These are phyloP conservation scores for Alternaria sp. DNA, from an alignment of 2,329 filamentous ascomycete species.

Conservation along the genomic window DNA sequence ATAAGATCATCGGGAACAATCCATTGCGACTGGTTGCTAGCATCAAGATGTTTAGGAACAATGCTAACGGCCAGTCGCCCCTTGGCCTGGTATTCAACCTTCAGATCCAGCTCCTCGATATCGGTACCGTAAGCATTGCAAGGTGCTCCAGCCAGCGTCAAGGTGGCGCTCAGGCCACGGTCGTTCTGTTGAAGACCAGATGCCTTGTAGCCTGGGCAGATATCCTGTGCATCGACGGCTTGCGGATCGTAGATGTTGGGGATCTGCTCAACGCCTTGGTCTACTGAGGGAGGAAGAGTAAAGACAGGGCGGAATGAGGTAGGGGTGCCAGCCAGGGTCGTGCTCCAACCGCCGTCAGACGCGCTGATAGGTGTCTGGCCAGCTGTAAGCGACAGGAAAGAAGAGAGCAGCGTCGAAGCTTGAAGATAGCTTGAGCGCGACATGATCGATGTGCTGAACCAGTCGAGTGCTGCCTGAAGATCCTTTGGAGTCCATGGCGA, in stretches of 20 bases:
- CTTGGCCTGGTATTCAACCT: conserved; percentile 70
- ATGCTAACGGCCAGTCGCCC: conserved; percentile 76
- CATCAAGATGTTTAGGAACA: conserved; percentile 66
- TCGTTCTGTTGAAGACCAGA: conserved; percentile 55
- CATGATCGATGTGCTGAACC: conserved; percentile 28
- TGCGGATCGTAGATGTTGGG: conserved; percentile 70
- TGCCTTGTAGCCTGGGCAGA: conserved; percentile 68
- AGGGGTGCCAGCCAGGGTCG: conserved; percentile 35
- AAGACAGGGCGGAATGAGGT: conserved; percentile 42
- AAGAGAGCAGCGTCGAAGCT: conserved; percentile 29
- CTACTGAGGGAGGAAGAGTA: conserved; percentile 47
- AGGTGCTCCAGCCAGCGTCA: conserved; percentile 60
- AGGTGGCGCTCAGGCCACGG: conserved; percentile 58
- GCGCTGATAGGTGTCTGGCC: conserved; percentile 29
- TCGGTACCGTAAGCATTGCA: conserved; percentile 82
- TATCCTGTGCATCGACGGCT: conserved; percentile 66
- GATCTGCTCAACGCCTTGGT: conserved; percentile 48
- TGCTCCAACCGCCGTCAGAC: conserved; percentile 26
- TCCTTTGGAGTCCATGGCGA: not conserved
- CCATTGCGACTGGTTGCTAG: conserved; percentile 70
- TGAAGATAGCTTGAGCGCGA: conserved; percentile 31
- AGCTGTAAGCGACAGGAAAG: conserved; percentile 31
- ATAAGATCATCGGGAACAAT: conserved; percentile 69
- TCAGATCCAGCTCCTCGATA: conserved; percentile 68
- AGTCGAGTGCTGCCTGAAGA: conserved; percentile 11